Conservation (phyloP, 371 early-diverging fungal species). For the Cokeromyces recurvatus region DNA sequence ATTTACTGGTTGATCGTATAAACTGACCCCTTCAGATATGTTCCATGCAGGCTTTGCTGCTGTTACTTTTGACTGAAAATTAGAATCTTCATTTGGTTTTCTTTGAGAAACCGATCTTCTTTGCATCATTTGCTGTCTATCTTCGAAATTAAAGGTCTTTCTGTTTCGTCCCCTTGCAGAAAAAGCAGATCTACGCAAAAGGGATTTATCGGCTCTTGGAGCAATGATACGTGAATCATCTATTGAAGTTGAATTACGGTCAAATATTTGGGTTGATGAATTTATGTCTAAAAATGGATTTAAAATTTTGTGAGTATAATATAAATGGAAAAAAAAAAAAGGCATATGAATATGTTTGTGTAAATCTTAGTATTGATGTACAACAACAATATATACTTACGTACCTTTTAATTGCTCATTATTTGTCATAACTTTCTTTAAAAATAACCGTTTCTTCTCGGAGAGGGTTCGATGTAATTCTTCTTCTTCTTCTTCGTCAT, state of each 20-base stretch:
- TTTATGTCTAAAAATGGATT: not conserved
- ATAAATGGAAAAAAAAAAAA: not conserved
- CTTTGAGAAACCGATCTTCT: slow-evolving; percentile 10
- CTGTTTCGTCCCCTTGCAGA: slow-evolving; percentile 21
- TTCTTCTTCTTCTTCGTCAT: slow-evolving; percentile 3
- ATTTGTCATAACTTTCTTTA: slow-evolving; percentile 6
- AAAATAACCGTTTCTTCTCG: slow-evolving; percentile 7
- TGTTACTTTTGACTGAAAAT: no score
- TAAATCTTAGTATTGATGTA: no score
- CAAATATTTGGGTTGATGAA: slow-evolving; percentile 11
- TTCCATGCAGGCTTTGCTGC: slow-evolving; percentile 8
- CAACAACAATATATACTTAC: no score
- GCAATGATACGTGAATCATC: slow-evolving; percentile 18
- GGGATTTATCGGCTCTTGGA: slow-evolving; percentile 10
- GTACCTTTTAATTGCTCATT: no score
- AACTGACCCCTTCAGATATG: slow-evolving; percentile 19
- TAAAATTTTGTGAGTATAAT: not conserved
- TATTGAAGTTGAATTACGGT: slow-evolving; percentile 14
- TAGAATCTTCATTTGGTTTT: not conserved
- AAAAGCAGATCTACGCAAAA: slow-evolving; percentile 25
- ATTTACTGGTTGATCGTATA: slow-evolving; percentile 43
- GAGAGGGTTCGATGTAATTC: slow-evolving; percentile 12
- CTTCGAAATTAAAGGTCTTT: not conserved
- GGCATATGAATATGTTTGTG: no score
- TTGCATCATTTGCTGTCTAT: no score